A percentile compares a stretch with the other conserved stretches of the same genome.
Evolutionary conservation across 2,329 filamentous ascomycete species (phyloP).

Genomic region (Colletotrichum filicis): DNA sequence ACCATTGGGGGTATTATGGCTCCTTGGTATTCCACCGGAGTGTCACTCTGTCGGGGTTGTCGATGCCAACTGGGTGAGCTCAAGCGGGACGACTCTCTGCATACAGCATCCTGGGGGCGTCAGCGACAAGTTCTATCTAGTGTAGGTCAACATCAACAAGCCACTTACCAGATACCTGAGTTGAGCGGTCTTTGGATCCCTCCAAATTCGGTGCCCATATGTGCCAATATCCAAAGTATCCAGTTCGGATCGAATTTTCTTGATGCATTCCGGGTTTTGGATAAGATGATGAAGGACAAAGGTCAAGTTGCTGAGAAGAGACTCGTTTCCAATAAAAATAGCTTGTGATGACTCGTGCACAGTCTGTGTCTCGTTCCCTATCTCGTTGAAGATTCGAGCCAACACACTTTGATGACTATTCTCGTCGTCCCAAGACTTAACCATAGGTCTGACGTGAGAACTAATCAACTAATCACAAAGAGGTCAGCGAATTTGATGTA

Average conservation of each 20-base stretch:
- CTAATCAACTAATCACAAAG: neutral
- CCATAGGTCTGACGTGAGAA: constrained; percentile 6
- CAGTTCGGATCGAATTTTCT: constrained; percentile 26
- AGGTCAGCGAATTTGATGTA: neutral
- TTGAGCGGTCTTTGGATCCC: constrained; percentile 17
- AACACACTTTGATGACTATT: constrained; percentile 19
- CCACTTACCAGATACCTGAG: constrained; percentile 32
- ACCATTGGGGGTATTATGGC: constrained; percentile 28
- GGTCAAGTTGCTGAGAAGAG: constrained; percentile 35
- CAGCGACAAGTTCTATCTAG: neutral
- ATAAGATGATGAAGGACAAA: constrained; percentile 33
- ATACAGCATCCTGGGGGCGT: constrained; percentile 32
- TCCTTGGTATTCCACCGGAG: constrained; percentile 10
- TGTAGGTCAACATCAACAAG: neutral
- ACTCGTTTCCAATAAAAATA: constrained; percentile 37
- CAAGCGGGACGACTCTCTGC: constrained; percentile 35
- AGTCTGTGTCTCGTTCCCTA: constrained; percentile 19
- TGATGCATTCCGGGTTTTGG: constrained; percentile 24
- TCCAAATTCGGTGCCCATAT: constrained; percentile 31
- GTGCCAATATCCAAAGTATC: constrained; percentile 28
- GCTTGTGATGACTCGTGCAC: constrained; percentile 34
- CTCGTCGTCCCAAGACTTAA: constrained; percentile 17
- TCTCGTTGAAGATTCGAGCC: constrained; percentile 22
- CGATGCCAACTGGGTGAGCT: constrained; percentile 36
- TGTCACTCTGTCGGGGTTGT: constrained; percentile 30